Evolutionary conservation across 2,329 filamentous ascomycete genomes (phyloP).

Genomic region (Stachybotrys chartarum): DNA sequence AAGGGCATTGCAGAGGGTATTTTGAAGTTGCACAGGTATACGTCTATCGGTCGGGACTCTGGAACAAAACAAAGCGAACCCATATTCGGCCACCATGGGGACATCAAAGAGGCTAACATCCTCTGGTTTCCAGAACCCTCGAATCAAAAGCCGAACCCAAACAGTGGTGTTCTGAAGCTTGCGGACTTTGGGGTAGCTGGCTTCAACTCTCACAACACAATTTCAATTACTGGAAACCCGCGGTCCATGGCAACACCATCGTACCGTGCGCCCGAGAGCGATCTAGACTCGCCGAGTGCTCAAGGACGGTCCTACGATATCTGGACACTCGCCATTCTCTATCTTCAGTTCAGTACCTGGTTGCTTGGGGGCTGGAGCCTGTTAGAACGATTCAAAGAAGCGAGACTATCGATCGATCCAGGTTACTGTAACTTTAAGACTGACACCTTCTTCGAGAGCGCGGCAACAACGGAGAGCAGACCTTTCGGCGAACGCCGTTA

Average conservation of each 20-base stretch:
- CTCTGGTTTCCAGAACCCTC: neutral
- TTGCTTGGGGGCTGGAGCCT: neutral
- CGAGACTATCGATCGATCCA: neutral
- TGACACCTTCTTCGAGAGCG: neutral
- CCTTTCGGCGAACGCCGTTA: neutral
- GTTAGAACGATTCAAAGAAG: neutral
- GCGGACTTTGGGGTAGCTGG: neutral
- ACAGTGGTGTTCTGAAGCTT: neutral
- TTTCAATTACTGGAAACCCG: neutral
- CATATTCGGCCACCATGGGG: neutral
- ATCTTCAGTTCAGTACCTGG: neutral
- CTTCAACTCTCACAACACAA: neutral
- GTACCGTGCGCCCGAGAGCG: neutral
- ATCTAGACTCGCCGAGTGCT: neutral
- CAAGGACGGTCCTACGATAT: neutral
- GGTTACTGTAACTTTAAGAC: neutral
- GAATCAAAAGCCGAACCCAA: neutral
- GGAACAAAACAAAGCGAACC: neutral
- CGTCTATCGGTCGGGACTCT: neutral
- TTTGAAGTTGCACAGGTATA: neutral
- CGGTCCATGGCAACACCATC: neutral
- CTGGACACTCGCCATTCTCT: neutral
- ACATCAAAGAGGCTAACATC: neutral
- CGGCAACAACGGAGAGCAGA: neutral
- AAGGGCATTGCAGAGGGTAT: neutral